A percentile compares a stretch with the other conserved stretches of the same genome.
Conservation (phyloP, 2,329 filamentous ascomycete species). For the Aaosphaeria arxii region DNA sequence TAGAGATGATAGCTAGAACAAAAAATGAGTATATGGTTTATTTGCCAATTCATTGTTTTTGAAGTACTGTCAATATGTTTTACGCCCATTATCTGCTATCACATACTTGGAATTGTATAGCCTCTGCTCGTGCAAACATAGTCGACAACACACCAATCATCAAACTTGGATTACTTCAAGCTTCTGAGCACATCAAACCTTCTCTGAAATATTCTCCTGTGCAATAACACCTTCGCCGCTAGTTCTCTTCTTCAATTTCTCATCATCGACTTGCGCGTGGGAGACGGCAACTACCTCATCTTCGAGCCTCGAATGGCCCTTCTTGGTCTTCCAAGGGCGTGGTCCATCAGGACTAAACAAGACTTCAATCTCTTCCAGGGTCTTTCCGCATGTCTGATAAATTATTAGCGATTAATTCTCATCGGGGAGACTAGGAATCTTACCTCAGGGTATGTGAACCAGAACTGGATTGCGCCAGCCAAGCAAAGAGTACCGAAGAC, state of each 20-base stretch:
- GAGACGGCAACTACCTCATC: constrained; percentile 20
- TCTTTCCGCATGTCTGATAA: constrained; percentile 31
- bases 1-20: too few species aligned
- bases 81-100: too few species aligned
- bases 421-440: not conserved
- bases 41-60: too few species aligned
- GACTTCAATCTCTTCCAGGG: constrained; percentile 34
- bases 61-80: too few species aligned
- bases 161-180: too few species aligned
- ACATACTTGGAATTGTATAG: too few species aligned
- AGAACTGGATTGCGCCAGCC: constrained; percentile 45
- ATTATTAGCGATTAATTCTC: constrained; percentile 1
- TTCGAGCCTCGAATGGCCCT: constrained; percentile 31
- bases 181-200: not conserved
- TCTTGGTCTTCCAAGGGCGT: constrained; percentile 36
- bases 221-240: constrained; percentile 17
- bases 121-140: too few species aligned
- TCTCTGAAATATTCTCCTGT: constrained; percentile 10
- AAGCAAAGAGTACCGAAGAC: constrained; percentile 50
- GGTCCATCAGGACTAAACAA: constrained; percentile 34
- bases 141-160: too few species aligned
- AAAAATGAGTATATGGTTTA: too few species aligned
- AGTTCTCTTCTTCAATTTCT: constrained; percentile 20
- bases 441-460: constrained; percentile 43
- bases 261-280: constrained; percentile 11